Conservation (phyloP, 768 basidiomycete genomes). For the Auriscalpium orientale region DNA sequence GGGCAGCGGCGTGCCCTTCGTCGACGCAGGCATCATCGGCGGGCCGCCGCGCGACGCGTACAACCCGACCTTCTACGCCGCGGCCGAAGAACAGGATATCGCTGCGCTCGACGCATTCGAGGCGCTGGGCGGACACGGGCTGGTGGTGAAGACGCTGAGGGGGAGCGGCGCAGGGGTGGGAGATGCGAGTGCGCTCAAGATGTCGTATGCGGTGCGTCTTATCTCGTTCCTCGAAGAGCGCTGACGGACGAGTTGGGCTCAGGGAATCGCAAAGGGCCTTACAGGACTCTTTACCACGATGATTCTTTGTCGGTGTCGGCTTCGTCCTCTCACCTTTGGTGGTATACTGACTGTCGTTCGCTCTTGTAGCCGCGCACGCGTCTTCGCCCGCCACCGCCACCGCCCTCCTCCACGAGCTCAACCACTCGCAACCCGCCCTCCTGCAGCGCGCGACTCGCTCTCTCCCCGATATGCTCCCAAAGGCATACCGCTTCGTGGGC, state of each 20-base stretch:
- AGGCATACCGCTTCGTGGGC: conserved; percentile 54
- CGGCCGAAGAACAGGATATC: conserved; percentile 28
- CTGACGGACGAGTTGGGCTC: background rate
- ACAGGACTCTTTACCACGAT: conserved; percentile 47
- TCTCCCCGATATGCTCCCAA: conserved; percentile 48
- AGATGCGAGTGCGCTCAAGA: conserved; percentile 55
- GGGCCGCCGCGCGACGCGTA: conserved; percentile 41
- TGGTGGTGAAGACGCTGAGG: conserved; percentile 37
- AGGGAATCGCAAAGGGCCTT: conserved; percentile 52
- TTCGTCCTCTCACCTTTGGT: background rate
- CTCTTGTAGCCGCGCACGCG: conserved; percentile 39
- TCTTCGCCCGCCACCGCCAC: conserved; percentile 56
- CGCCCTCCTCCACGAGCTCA: conserved; percentile 44
- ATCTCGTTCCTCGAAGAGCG: background rate
- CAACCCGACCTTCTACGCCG: conserved; percentile 50
- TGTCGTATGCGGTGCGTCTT: conserved; percentile 50
- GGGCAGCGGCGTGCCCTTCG: conserved; percentile 31
- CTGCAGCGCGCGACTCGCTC: conserved; percentile 31
- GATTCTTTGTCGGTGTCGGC: conserved; percentile 37
- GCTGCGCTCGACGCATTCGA: conserved; percentile 32
- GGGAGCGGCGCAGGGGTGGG: conserved; percentile 44
- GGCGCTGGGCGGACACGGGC: conserved; percentile 33
- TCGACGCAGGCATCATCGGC: conserved; percentile 54
- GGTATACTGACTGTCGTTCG: background rate
- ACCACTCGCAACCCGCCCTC: conserved; percentile 36